phyloP scores from a whole-genome alignment of 1,284 basidiomycete genomes.

The Ustilago lituana region DNA sequence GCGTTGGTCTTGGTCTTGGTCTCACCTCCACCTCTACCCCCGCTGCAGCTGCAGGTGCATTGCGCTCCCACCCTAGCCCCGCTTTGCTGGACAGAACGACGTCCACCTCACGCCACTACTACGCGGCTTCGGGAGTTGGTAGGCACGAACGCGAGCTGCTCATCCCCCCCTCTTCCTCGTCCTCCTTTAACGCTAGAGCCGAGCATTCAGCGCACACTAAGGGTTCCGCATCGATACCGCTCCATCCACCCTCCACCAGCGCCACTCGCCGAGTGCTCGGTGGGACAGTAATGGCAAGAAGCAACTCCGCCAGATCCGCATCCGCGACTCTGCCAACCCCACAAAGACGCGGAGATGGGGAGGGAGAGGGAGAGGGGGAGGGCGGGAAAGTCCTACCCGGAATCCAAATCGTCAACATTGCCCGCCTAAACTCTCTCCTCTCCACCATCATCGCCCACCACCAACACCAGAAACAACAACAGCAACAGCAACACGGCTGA shows the following conservation, averaged over 20 bases:
- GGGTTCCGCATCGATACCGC: constrained; percentile 17
- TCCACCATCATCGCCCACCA: constrained; percentile 13
- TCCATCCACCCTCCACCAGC: constrained; percentile 11
- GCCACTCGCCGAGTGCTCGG: neutral
- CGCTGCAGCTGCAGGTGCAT: too few relatives aligned
- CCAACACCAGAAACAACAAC: neutral
- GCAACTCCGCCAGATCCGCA: constrained; percentile 17
- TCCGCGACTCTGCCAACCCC: too few relatives aligned
- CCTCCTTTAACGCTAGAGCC: neutral
- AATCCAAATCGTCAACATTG: constrained; percentile 28
- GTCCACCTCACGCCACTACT: constrained; percentile 53
- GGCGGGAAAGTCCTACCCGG: constrained; percentile 22
- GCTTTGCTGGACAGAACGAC: constrained; percentile 35
- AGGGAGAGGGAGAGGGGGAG: too few relatives aligned
- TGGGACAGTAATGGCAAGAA: constrained; percentile 2
- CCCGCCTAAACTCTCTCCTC: constrained; percentile 43
- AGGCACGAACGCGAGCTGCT: constrained; percentile 36
- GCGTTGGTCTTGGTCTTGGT: constrained; percentile 1
- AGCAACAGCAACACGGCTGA: neutral
- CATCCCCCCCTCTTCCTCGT: constrained; percentile 2
- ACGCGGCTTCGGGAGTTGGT: constrained; percentile 27
- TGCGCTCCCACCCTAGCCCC: too few relatives aligned
- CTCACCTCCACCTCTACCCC: too few relatives aligned
- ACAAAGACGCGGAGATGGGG: too few relatives aligned
- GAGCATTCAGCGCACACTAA: too few relatives aligned